Conservation (phyloP, 306 rosid species). For the Rosa persica region DNA sequence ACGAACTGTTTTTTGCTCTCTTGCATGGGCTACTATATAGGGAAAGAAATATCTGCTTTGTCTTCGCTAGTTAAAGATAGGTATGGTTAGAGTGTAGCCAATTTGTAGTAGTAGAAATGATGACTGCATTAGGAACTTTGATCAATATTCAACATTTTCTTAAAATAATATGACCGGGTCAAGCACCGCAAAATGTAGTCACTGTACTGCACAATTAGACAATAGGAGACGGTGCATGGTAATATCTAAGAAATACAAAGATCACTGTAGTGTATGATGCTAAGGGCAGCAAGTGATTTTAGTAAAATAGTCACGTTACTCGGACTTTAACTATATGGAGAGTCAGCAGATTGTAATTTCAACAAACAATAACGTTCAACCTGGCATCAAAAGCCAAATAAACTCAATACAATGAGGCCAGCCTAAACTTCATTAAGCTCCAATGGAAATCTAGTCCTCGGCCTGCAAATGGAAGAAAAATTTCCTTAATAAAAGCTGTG, state of each 20-base stretch:
- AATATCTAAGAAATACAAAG: background rate
- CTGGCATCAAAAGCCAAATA: background rate
- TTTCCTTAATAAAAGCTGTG: background rate
- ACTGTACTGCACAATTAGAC: background rate
- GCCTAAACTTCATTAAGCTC: background rate
- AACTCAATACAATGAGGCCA: background rate
- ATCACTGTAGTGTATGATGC: background rate
- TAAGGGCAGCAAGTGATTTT: background rate
- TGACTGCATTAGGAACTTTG: no score
- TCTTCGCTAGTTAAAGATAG: background rate
- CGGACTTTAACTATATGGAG: background rate
- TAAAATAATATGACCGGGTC: background rate
- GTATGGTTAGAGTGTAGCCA: background rate
- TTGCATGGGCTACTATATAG: background rate
- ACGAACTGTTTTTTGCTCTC: no score
- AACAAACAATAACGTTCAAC: background rate
- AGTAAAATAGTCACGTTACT: background rate
- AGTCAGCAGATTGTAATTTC: background rate
- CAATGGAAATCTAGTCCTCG: slow-evolving; percentile 5
- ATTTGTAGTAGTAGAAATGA: background rate
- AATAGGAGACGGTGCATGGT: no score
- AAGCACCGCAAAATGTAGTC: background rate
- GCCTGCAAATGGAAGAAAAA: background rate
- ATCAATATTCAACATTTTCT: background rate
- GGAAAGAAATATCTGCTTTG: background rate